Conservation (phyloP, 2,329 filamentous ascomycete species). For the Curvularia sp. region DNA sequence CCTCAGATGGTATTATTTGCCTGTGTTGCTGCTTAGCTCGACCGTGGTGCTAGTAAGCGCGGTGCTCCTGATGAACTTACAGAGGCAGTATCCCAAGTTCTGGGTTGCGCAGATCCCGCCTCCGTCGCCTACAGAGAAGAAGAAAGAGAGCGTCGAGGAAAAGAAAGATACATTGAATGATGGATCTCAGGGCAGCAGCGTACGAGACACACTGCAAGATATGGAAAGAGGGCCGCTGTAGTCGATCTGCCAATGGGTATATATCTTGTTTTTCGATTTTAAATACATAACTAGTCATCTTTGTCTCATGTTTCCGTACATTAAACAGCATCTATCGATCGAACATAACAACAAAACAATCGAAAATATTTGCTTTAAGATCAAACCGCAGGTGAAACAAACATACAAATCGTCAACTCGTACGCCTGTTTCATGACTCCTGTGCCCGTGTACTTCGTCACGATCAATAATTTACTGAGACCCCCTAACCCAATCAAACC, state of each 20-base stretch:
- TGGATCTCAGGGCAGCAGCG: constrained; percentile 20
- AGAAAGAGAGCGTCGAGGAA: constrained; percentile 8
- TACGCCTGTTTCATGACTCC: neutral
- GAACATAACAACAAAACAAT: neutral
- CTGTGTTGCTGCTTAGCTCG: constrained; percentile 53
- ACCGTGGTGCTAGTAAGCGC: constrained; percentile 52
- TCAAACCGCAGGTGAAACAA: neutral
- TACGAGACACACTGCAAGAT: constrained; percentile 23
- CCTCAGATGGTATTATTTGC: constrained; percentile 55
- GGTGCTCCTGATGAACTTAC: constrained; percentile 55
- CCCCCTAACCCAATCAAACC: neutral
- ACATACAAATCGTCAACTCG: neutral
- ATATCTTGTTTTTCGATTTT: neutral
- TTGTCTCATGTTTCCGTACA: neutral
- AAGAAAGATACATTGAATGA: constrained; percentile 17
- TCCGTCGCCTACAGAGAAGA: constrained; percentile 26
- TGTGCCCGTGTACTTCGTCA: neutral
- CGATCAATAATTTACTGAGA: neutral
- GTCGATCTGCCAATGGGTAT: neutral
- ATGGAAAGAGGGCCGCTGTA: constrained; percentile 28
- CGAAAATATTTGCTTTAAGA: neutral
- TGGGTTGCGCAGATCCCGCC: constrained; percentile 54
- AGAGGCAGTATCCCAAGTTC: constrained; percentile 56
- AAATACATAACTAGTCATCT: neutral
- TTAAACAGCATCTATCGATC: neutral